These are phyloP conservation scores for Phytophthora podocarpi DNA, from an alignment of 352 stramenopile genomes.

Conservation along the genomic window DNA sequence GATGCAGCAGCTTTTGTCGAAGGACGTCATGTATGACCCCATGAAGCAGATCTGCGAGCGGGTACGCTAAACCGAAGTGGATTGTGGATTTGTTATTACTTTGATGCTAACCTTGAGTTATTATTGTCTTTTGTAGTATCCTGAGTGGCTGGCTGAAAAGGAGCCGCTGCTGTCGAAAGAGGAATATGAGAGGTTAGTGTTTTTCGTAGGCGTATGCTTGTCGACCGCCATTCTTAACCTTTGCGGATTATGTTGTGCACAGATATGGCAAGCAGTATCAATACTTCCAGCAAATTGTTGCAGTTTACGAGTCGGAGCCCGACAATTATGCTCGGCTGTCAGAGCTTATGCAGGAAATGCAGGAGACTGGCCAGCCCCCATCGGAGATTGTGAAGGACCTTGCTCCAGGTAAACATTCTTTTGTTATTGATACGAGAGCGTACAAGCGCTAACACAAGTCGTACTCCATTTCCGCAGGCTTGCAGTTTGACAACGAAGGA, in stretches of 20 bases:
- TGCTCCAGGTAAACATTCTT: constrained; percentile 75
- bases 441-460: neutral
- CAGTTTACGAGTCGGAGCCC: constrained; percentile 97
- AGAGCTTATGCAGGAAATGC: constrained; percentile 97
- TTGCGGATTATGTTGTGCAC: neutral
- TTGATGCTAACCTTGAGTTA: neutral
- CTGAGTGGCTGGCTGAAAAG: constrained; percentile 96
- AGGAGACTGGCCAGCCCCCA: constrained; percentile 94
- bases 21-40: constrained; percentile 99
- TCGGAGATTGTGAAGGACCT: constrained; percentile 99
- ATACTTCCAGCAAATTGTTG: constrained; percentile 97
- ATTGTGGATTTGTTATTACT: constrained; percentile 1
- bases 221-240: constrained; percentile 3
- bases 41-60: constrained; percentile 95
- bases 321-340: constrained; percentile 96
- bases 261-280: constrained; percentile 97
- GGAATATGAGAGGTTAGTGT: constrained; percentile 88
- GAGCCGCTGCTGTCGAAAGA: constrained; percentile 86
- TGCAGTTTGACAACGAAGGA: constrained; percentile 96
- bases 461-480: constrained; percentile 39
- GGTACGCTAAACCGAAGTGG: constrained; percentile 31
- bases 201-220: neutral
- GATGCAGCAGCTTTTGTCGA: constrained; percentile 97
- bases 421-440: neutral
- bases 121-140: constrained; percentile 78